These are phyloP conservation scores for Stachybotrys chartarum DNA, from an alignment of 2,329 filamentous ascomycete genomes.

Conservation along the genomic window DNA sequence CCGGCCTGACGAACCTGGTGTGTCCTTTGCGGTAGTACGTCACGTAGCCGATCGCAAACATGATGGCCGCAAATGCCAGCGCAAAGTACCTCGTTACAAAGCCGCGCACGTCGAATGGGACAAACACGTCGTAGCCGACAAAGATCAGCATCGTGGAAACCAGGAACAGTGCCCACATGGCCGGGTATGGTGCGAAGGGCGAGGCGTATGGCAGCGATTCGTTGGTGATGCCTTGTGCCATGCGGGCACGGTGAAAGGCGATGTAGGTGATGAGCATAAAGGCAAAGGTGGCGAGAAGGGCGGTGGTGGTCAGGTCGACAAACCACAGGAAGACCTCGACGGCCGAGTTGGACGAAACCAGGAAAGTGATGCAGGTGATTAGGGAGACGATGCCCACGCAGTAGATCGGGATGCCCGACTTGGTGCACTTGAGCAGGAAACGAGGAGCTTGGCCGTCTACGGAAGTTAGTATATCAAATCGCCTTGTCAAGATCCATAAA, in stretches of 20 bases:
- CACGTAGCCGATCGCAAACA: slow-evolving; percentile 39
- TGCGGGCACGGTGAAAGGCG: slow-evolving; percentile 39
- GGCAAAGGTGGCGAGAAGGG: slow-evolving; percentile 49
- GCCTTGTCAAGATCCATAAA: neutral
- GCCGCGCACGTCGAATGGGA: slow-evolving; percentile 37
- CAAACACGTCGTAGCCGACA: slow-evolving; percentile 49
- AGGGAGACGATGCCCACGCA: slow-evolving; percentile 40
- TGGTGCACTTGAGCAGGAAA: slow-evolving; percentile 49
- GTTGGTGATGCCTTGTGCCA: slow-evolving; percentile 38
- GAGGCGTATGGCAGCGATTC: slow-evolving; percentile 42
- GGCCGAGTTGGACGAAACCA: slow-evolving; percentile 38
- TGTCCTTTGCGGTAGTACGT: slow-evolving; percentile 14
- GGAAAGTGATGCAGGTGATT: slow-evolving; percentile 42
- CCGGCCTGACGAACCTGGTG: slow-evolving; percentile 18
- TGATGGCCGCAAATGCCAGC: slow-evolving; percentile 40
- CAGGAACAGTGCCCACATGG: slow-evolving; percentile 40
- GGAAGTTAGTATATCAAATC: neutral
- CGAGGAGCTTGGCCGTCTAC: slow-evolving; percentile 35
- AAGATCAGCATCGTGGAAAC: slow-evolving; percentile 44
- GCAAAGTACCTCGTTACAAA: slow-evolving; percentile 50
- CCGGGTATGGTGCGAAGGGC: slow-evolving; percentile 42
- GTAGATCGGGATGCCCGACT: slow-evolving; percentile 51
- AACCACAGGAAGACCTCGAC: slow-evolving; percentile 46
- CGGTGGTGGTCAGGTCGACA: slow-evolving; percentile 46
- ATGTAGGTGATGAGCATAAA: slow-evolving; percentile 33